These are phyloP conservation scores for Silene uniflora DNA, from an alignment of 148 eudicot genomes.

Conservation along the genomic window DNA sequence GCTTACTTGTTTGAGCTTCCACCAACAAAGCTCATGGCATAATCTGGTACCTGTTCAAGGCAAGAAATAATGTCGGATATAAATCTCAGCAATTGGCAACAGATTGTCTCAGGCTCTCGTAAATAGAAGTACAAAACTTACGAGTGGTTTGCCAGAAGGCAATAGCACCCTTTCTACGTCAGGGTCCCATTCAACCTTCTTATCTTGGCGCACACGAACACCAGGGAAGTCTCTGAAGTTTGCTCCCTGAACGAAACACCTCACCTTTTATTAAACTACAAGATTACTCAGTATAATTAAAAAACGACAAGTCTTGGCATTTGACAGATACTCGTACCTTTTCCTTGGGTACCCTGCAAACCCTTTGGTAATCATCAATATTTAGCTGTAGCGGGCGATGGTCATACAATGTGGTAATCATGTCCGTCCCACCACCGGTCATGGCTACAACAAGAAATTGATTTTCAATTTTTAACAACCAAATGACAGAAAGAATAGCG, in stretches of 20 bases:
- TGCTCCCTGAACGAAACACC: constrained; percentile 55
- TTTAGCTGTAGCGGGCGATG: constrained; percentile 62
- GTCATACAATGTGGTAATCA: constrained; percentile 38
- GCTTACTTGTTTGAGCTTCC: constrained; percentile 74
- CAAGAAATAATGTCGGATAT: neutral
- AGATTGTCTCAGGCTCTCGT: too few relatives aligned
- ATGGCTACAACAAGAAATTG: constrained; percentile 29
- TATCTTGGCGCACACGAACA: constrained; percentile 49
- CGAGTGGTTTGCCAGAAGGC: constrained; percentile 73
- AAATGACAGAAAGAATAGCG: neutral
- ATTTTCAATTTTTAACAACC: neutral
- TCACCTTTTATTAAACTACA: neutral
- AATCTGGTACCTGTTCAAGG: constrained; percentile 60
- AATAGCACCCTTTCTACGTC: constrained; percentile 38
- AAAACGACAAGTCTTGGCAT: neutral
- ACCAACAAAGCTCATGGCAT: constrained; percentile 59
- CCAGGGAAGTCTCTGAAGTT: constrained; percentile 71
- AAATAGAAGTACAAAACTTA: constrained; percentile 18
- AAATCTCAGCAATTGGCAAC: neutral
- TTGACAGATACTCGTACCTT: constrained; percentile 40
- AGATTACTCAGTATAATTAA: neutral
- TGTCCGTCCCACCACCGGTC: constrained; percentile 25
- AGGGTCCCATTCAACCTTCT: constrained; percentile 66
- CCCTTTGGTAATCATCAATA: constrained; percentile 66
- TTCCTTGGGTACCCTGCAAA: constrained; percentile 52